These are phyloP conservation scores for Sextonia rubra DNA, from an alignment of 164 flowering plant genomes.

Conservation along the genomic window DNA sequence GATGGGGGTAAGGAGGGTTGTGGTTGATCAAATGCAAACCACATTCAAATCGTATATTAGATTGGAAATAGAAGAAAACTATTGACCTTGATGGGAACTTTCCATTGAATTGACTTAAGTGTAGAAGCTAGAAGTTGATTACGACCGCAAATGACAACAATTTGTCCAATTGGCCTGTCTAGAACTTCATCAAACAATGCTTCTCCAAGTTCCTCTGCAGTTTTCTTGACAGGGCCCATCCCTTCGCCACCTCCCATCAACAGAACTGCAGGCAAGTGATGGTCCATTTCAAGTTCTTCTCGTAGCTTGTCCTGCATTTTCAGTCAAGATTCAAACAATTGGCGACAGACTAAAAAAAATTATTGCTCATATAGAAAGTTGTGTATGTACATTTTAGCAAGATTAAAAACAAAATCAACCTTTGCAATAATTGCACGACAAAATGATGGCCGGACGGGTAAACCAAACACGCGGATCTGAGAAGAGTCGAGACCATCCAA, in stretches of 20 bases:
- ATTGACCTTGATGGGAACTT: slow-evolving; percentile 81
- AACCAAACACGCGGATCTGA: slow-evolving; percentile 75
- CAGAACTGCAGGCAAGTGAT: slow-evolving; percentile 75
- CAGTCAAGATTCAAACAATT: background rate
- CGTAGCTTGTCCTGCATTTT: slow-evolving; percentile 56
- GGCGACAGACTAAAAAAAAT: background rate
- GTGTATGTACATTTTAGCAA: background rate
- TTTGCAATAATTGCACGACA: slow-evolving; percentile 64
- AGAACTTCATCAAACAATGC: slow-evolving; percentile 54
- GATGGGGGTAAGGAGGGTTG: too few relatives aligned
- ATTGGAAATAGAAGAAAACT: background rate
- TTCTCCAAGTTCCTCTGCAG: slow-evolving; percentile 81
- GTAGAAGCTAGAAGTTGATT: slow-evolving; percentile 57
- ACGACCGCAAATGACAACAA: slow-evolving; percentile 82
- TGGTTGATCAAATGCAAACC: too few relatives aligned
- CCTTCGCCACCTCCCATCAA: slow-evolving; percentile 99
- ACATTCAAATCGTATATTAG: too few relatives aligned
- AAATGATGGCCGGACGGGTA: slow-evolving; percentile 90
- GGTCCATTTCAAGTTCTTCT: slow-evolving; percentile 78
- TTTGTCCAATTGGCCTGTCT: slow-evolving; percentile 71
- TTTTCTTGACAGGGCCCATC: slow-evolving; percentile 94
- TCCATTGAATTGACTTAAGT: slow-evolving; percentile 62
- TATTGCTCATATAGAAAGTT: background rate
- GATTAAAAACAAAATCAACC: slow-evolving; percentile 30
- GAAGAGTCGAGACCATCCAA: slow-evolving; percentile 68